These are phyloP conservation scores for Aspergillus jensenii DNA, from an alignment of 2,329 filamentous ascomycete species.

Conservation along the genomic window DNA sequence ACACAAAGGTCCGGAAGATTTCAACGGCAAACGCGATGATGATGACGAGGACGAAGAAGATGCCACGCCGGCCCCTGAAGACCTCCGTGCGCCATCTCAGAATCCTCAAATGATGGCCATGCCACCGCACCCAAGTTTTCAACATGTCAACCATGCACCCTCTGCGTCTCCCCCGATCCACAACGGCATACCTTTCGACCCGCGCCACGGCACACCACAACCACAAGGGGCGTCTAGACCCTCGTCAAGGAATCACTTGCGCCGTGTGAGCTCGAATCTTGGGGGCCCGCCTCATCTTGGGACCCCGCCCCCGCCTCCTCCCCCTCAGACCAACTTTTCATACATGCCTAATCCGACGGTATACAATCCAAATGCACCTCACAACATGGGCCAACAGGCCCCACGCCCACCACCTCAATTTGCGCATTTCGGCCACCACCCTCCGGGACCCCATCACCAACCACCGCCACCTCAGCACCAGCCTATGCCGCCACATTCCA, in stretches of 20 bases:
- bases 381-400: conserved; percentile 46
- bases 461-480: conserved; percentile 29
- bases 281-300: conserved; percentile 63
- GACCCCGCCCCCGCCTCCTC: conserved; percentile 58
- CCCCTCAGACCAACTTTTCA: conserved; percentile 68
- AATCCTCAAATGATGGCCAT: conserved; percentile 64
- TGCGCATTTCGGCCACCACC: conserved; percentile 37
- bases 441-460: conserved; percentile 36
- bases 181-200: conserved; percentile 70
- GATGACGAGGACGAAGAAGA: conserved; percentile 82
- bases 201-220: conserved; percentile 78
- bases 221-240: conserved; percentile 73
- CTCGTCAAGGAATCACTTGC: conserved; percentile 75
- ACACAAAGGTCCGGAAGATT: conserved; percentile 93
- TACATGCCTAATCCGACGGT: conserved; percentile 86
- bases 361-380: conserved; percentile 67
- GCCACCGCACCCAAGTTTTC: conserved; percentile 69
- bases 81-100: conserved; percentile 52
- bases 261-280: conserved; percentile 72
- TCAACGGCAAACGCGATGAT: conserved; percentile 72
- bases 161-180: conserved; percentile 86
- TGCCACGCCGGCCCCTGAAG: conserved; percentile 69
- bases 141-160: conserved; percentile 79
- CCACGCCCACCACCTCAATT: conserved; percentile 44
- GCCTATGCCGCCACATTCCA: conserved; percentile 24